Conservation (phyloP, 257 asterid genomes). For the Coffea eugenioides region DNA sequence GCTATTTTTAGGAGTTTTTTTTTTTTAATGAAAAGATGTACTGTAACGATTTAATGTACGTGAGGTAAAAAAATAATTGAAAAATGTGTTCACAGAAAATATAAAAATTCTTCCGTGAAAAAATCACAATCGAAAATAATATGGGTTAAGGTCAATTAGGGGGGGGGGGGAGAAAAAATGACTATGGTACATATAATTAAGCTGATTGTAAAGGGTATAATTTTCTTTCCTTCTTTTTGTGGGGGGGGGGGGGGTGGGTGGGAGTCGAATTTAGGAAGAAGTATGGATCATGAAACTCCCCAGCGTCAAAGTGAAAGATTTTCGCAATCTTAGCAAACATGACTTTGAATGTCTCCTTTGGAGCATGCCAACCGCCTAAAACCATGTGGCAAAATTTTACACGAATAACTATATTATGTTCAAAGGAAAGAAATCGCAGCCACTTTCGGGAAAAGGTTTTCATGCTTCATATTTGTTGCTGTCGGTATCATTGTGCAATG, state of each 20-base stretch:
- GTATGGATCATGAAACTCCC: not conserved
- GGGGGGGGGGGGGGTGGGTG: too few species aligned
- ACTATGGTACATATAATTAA: too few species aligned
- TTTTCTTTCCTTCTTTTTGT: not conserved
- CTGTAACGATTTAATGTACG: too few species aligned
- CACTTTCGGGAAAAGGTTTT: constrained; percentile 3
- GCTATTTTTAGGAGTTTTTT: too few species aligned
- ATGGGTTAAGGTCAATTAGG: too few species aligned
- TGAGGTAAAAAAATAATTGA: too few species aligned
- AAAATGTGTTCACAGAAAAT: too few species aligned
- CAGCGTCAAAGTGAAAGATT: not conserved
- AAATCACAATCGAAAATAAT: too few species aligned
- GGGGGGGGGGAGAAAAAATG: too few species aligned
- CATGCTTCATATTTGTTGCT: constrained; percentile 24
- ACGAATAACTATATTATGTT: not conserved
- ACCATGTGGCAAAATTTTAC: not conserved
- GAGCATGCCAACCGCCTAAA: not conserved
- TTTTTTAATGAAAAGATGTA: too few species aligned
- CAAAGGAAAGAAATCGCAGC: constrained; percentile 6
- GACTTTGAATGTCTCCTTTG: not conserved
- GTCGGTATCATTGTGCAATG: constrained; percentile 19
- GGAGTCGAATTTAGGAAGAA: not conserved
- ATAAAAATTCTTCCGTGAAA: too few species aligned
- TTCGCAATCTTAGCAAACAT: not conserved
- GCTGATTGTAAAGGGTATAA: too few species aligned